Base-by-base conservation (phyloP, 164 flowering plant species). In the Vitis labrusca region DNA sequence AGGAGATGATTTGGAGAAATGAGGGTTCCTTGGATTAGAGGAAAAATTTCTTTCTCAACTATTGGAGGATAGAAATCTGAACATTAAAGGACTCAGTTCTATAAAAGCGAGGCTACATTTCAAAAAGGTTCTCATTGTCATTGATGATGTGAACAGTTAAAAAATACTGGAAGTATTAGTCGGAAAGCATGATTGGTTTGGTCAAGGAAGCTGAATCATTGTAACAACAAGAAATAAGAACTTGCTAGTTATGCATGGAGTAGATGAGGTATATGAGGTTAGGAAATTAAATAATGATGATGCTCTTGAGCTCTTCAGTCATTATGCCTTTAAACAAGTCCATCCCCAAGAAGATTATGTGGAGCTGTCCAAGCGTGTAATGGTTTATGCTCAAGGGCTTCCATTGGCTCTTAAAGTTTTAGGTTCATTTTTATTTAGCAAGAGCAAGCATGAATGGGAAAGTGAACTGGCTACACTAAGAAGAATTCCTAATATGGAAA, bases 321-420 rank as follows among this genome's bases (percentile, higher is more conserved):
- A 6, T 55, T 12, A 69, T 12, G 71, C 71, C 57, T 69, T 69
- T 10, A 57, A 48, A 19, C 27, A 29, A 13, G 48, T 11, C n/a
- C 11, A 27, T 8, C 64, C 65, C 6, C 5, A 1, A 9, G 65
- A 69, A 17, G 57, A 23, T 15, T 30, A 7, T 17, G 10, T 17
- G 9, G 50, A 50, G 19, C 8, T 58, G 3, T 60, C 65, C 1
- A 29, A 23, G 27, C 0, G 14, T 5, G 58, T 61, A 5, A 27
- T 69, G 2, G n/a, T 14, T 3, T 16, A 23, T 2, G 8, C 55
- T 1, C 16, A 16, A 3, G 65, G 71, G 1, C 56, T 69, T 27
- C 71, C 71, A 59, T 60, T 69, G 13, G 71, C 71, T 59, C 58
- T 69, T 44, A 30, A 50, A 50, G 65, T 69, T 59, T 29, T 69